Conservation (phyloP, 140 eudicot species). For the Flaveria floridana region DNA sequence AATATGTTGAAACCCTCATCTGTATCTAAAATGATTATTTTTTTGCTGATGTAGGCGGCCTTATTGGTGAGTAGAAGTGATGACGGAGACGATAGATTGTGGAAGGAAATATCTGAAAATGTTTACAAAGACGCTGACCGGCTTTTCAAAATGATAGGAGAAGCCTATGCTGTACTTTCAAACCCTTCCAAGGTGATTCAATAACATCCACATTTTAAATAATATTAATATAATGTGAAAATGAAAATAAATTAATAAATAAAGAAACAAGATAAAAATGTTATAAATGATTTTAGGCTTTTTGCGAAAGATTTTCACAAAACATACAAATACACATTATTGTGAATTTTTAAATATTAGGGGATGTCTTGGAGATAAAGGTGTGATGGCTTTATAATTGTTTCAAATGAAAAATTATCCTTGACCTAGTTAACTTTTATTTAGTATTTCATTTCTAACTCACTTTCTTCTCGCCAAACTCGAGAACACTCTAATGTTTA, state of each 20-base stretch:
- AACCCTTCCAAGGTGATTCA: conserved; percentile 56
- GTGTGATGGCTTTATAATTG: neutral
- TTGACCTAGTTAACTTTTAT: neutral
- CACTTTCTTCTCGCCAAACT: neutral
- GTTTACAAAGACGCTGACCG: conserved; percentile 70
- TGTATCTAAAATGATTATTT: neutral
- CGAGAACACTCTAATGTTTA: neutral
- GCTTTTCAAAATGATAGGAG: conserved; percentile 84
- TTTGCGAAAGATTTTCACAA: too few relatives aligned
- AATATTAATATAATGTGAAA: neutral
- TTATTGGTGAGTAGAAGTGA: conserved; percentile 66
- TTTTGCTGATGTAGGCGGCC: conserved; percentile 55
- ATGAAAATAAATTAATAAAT: neutral
- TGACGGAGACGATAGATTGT: conserved; percentile 60
- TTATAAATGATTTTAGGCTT: neutral
- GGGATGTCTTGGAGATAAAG: neutral
- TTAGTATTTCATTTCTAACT: neutral
- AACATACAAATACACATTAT: too few relatives aligned
- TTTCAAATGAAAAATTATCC: neutral
- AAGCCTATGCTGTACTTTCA: conserved; percentile 78
- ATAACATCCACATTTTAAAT: neutral
- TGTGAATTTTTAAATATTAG: too few relatives aligned
- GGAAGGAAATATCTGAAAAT: conserved; percentile 71
- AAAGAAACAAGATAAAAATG: neutral
- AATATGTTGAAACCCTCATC: neutral